Base-by-base conservation (phyloP, 768 basidiomycete species). In the Hygrophoropsis aurantiaca region DNA sequence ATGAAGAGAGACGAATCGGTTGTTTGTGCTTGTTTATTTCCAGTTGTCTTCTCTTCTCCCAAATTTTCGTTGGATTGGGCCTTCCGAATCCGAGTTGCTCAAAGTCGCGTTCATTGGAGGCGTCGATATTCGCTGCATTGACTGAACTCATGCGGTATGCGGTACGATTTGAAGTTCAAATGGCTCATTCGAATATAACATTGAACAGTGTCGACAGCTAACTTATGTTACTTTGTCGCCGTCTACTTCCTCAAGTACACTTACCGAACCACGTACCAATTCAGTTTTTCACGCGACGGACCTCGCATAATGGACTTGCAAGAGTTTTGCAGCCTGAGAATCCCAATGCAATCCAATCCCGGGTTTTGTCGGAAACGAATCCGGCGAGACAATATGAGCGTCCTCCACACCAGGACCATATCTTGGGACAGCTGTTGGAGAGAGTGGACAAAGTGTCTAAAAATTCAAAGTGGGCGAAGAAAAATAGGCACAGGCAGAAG, bases 181-280 rank as follows among this genome's bases (percentile, higher is more conserved):
- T 35, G 44, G 25, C 45, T n/a, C 37, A 47, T 19, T 7, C 7
- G 27, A 30, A 7, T 7, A 30, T 7, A 6, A 30, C 6, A 13
- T 50, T 52, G 40, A 55, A 58, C 47, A 47, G 57, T 23, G 39
- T 55, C n/a, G 40, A 26, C 52, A 80, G 84, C 70, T 86, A 75
- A 86, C 82, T 79, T 82, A 86, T 86, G 84, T 84, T 75, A 71
- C 74, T 81, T 80, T 82, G 84, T 76, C 83, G 81, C 69, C 76
- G 69, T 70, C 67, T 75, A 67, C 65, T 77, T 59, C 68, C 71
- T 56, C 72, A 72, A 77, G 70, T 71, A 66, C 69, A 72, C 66
- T 61, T 69, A 57, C 61, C 59, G 46, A 68, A 63, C 55, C 48
- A 61, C 44, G 33, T 46, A 44, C 53, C 54, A 36, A 44, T 53